Conservation (phyloP, 352 stramenopile species). For the Phytopythium mirpurense region DNA sequence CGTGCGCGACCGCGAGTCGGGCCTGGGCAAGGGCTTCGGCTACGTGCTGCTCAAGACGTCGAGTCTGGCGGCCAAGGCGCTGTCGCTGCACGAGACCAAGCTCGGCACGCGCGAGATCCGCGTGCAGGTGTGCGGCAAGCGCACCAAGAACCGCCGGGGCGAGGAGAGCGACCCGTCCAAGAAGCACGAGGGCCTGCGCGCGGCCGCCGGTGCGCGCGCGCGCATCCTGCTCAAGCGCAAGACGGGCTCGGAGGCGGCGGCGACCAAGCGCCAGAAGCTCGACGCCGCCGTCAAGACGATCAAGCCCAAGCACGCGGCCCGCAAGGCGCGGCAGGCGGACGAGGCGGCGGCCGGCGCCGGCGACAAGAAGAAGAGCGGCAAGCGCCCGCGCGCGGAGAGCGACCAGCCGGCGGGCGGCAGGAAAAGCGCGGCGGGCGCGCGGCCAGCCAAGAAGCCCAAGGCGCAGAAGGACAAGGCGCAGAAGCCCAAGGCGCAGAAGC, state of each 20-base stretch:
- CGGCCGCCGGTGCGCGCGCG: conserved; percentile 41
- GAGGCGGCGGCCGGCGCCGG: conserved; percentile 17
- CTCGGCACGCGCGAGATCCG: conserved; percentile 67
- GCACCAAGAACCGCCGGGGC: conserved; percentile 75
- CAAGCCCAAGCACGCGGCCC: conserved; percentile 69
- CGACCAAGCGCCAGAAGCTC: conserved; percentile 31
- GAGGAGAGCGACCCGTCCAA: conserved; percentile 34
- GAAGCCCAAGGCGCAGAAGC: conserved; percentile 9
- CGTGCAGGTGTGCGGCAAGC: conserved; percentile 78
- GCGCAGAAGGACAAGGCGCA: too few species aligned
- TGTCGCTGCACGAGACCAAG: conserved; percentile 59
- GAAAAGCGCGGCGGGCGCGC: background rate
- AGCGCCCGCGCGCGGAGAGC: conserved; percentile 2
- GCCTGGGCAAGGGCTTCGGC: conserved; percentile 90
- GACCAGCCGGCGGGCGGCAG: background rate
- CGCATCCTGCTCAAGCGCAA: conserved; percentile 71
- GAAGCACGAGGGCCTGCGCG: conserved; percentile 56
- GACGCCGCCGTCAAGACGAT: conserved; percentile 49
- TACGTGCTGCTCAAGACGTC: conserved; percentile 83
- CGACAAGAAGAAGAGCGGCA: conserved; percentile 1
- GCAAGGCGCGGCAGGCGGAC: conserved; percentile 49
- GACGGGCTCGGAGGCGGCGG: background rate
- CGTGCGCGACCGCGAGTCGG: conserved; percentile 85
- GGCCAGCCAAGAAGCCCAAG: conserved; percentile 8
- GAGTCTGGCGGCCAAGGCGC: conserved; percentile 60